Evolutionary conservation across 345 rosid genomes (phyloP).

Genomic region (Nasturtium officinale): DNA sequence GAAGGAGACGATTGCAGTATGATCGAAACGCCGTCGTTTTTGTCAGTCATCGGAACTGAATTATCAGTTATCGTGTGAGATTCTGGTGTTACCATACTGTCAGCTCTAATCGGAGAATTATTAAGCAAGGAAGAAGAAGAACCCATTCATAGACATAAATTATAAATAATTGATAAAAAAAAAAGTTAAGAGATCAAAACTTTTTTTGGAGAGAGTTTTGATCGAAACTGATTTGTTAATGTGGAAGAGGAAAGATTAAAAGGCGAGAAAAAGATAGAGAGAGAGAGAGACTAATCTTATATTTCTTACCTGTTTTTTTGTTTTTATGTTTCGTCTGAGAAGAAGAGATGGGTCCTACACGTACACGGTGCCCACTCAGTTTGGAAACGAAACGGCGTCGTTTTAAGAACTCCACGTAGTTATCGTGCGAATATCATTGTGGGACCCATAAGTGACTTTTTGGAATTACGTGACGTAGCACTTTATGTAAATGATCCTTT

Average conservation of each 20-base stretch:
- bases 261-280: neutral
- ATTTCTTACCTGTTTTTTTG: neutral
- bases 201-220: neutral
- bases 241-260: neutral
- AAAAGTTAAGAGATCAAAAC: neutral
- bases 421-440: constrained; percentile 25
- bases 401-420: constrained; percentile 27
- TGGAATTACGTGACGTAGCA: constrained; percentile 32
- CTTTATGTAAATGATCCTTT: neutral
- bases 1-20: constrained; percentile 26
- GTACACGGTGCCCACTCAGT: constrained; percentile 48
- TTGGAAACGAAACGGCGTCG: constrained; percentile 18
- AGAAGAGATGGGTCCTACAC: constrained; percentile 38
- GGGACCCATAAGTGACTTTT: constrained; percentile 13
- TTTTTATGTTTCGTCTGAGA: constrained; percentile 27
- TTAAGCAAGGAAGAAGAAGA: constrained; percentile 39
- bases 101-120: constrained; percentile 35
- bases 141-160: constrained; percentile 33
- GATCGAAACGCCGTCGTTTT: constrained; percentile 19
- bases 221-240: neutral
- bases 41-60: constrained; percentile 1
- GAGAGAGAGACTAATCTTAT: neutral
- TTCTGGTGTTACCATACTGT: constrained; percentile 37
- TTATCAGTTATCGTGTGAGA: constrained; percentile 16
- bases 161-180: neutral